Evolutionary conservation across 305 asterid genomes (phyloP), one percentile per base, ranked within the genome.

Genomic region (Rubia occidens): DNA sequence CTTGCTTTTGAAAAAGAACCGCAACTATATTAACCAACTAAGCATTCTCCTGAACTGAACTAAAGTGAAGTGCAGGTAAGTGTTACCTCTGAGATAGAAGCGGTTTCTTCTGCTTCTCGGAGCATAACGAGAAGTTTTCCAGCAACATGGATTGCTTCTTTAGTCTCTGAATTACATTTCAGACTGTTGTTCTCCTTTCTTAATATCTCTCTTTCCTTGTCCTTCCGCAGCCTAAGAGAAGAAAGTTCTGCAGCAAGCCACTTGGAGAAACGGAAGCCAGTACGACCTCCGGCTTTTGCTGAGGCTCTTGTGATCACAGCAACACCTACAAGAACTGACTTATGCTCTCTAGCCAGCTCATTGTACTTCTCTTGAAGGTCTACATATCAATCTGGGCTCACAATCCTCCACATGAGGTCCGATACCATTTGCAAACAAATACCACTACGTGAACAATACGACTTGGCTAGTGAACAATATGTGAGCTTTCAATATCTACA

Each of bases 141-240:
- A 0, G 97, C 99, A 26, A 97, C 96, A 60, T 94, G 97, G 71
- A 94, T 95, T 17, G 99, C 96, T 81, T 90, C 99, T 17, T 95
- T 95, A 44, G 96, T 90, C 99, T 78, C 87, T 86, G 39, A 94
- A 93, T 73, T 90, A 97, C 59, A 79, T 68, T 77, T 80, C 3
- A 90, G 80, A 58, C 90, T 86, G 43, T 70, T 79, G 56, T 94
- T 94, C 78, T 94, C 97, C 82, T 84, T 94, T 76, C 70, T 90
- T 59, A 94, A 75, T 26, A 84, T 39, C 68, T 86, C 96, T 73
- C 87, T 84, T 71, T 94, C 99, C 69, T 82, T 82, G 74, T 94
- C 95, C 72, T 92, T 86, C 72, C 90, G 93, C 54, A 88, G 89
- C 68, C 99, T 83, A 81, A 85, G 71, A 44, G 93, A 87, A 3